phyloP scores from a whole-genome alignment of 768 basidiomycete species.

The Tylopilus felleus region DNA sequence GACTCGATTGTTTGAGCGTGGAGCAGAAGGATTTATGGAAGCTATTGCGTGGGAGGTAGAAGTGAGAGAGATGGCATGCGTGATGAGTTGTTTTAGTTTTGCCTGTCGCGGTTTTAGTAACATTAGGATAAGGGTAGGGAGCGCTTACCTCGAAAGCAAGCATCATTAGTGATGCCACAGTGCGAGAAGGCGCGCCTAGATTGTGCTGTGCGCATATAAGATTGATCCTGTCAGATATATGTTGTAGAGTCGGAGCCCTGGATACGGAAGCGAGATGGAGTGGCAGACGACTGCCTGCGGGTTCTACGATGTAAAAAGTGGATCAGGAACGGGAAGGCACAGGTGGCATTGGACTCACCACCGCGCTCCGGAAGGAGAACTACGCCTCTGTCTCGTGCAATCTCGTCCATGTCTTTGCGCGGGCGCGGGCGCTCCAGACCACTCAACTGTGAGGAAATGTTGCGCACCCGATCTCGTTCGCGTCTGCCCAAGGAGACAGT shows the following conservation, averaged over 20 bases:
- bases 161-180: conserved; percentile 66
- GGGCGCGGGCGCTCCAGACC: conserved; percentile 44
- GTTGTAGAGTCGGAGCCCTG: conserved; percentile 69
- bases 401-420: conserved; percentile 58
- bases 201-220: conserved; percentile 79
- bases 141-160: conserved; percentile 71
- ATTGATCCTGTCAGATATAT: conserved; percentile 76
- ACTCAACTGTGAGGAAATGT: conserved; percentile 44
- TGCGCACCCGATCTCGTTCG: conserved; percentile 69
- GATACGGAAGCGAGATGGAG: conserved; percentile 74
- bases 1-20: conserved; percentile 39
- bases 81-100: conserved; percentile 80
- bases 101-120: conserved; percentile 42
- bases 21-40: conserved; percentile 61
- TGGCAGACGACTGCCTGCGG: conserved; percentile 66
- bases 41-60: conserved; percentile 73
- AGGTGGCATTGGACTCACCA: conserved; percentile 38
- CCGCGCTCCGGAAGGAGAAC: conserved; percentile 61
- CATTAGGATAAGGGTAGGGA: neutral
- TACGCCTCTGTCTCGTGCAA: conserved; percentile 67
- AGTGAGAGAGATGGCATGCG: conserved; percentile 73
- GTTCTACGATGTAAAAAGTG: conserved; percentile 40
- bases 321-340: neutral
- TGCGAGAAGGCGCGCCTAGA: conserved; percentile 54
- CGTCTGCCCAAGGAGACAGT: conserved; percentile 65